These are phyloP conservation scores for Cladosporium velox DNA, from an alignment of 2,329 filamentous ascomycete species.

Conservation along the genomic window DNA sequence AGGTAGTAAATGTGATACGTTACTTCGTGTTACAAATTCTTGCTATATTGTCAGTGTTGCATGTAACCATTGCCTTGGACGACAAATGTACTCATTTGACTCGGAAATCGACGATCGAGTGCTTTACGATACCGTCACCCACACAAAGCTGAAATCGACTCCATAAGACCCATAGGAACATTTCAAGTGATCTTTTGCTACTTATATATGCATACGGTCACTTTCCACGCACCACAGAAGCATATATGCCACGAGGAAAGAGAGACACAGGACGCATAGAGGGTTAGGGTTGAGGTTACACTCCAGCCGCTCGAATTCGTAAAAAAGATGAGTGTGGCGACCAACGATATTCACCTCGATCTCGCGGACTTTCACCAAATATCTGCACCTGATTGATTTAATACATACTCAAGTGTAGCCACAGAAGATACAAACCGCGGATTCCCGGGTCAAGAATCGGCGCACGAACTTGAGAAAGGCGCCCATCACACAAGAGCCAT, in stretches of 20 bases:
- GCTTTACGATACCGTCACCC: not conserved
- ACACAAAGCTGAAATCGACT: not conserved
- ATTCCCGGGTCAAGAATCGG: not conserved
- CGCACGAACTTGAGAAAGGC: not conserved
- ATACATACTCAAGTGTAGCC: not conserved
- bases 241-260: not conserved
- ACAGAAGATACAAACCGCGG: not conserved
- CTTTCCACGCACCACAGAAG: not conserved
- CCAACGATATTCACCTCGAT: not conserved
- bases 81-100: no score
- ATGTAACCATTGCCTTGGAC: no score
- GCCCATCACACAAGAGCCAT: not conserved
- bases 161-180: not conserved
- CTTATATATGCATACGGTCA: not conserved
- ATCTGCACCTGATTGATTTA: not conserved
- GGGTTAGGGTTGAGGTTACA: not conserved
- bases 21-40: no score
- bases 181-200: not conserved
- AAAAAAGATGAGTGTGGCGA: not conserved
- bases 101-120: not conserved
- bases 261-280: not conserved
- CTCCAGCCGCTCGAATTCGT: not conserved
- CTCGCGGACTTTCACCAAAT: not conserved
- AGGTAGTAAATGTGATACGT: no score
- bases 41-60: no score